Evolutionary conservation across 2,329 filamentous ascomycete species (phyloP).

Genomic region (Hypoxylon sp.): DNA sequence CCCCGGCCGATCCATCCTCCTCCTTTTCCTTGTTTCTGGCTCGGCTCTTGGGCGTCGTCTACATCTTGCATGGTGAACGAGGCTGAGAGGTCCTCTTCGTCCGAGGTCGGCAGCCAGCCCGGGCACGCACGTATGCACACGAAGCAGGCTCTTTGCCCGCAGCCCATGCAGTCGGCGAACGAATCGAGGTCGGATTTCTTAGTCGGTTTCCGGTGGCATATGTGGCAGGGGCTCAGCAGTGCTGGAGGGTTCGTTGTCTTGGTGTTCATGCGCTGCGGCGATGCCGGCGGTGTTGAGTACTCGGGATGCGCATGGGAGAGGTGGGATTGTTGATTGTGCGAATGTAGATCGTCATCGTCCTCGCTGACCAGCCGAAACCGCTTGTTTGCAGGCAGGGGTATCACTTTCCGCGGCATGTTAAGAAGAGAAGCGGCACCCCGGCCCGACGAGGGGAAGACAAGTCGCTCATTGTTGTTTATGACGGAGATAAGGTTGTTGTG

Average conservation of each 20-base stretch:
- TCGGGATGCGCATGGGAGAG: conserved; percentile 50
- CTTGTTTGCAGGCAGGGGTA: conserved; percentile 52
- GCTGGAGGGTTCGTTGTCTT: conserved; percentile 43
- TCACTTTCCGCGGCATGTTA: conserved; percentile 49
- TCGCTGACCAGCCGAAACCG: conserved; percentile 47
- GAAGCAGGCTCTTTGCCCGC: conserved; percentile 74
- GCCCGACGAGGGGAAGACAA: conserved; percentile 41
- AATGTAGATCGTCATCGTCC: conserved; percentile 25
- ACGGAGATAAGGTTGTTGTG: conserved; percentile 44
- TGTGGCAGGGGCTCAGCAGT: conserved; percentile 71
- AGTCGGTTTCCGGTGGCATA: conserved; percentile 76
- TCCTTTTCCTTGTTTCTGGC: conserved; percentile 44
- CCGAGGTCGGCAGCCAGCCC: conserved; percentile 59
- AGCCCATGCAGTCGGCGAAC: conserved; percentile 75
- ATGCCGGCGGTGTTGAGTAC: conserved; percentile 36
- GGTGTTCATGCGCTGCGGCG: conserved; percentile 27
- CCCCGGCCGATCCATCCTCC: conserved; percentile 58
- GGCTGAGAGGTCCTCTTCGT: conserved; percentile 57
- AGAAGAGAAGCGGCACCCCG: conserved; percentile 31
- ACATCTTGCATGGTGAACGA: conserved; percentile 68
- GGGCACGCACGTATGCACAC: conserved; percentile 77
- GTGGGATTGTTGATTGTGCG: conserved; percentile 44
- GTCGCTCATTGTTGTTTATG: conserved; percentile 51
- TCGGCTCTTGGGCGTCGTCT: conserved; percentile 53
- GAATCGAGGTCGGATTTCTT: conserved; percentile 76